Evolutionary conservation across 129 eudicot species (phyloP), one percentile per base, ranked within the genome.

Genomic region (sunflower (Helianthus annuus)): DNA sequence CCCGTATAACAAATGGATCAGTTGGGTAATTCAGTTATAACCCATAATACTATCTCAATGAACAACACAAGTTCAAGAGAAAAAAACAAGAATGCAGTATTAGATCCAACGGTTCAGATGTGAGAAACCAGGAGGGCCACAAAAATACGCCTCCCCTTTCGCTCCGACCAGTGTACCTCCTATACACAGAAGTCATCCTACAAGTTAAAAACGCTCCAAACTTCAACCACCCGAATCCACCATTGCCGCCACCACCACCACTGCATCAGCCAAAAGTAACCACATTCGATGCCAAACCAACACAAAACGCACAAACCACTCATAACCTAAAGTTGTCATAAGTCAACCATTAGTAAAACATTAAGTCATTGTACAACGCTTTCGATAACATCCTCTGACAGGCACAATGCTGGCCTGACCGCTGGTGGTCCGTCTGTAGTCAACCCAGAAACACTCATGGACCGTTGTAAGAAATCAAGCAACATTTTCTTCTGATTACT

Each of bases 401-500:
- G 90, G 80, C 57, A 83, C 91, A 0, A 86, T 82, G 52, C 78
- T 78, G 46, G 82, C 64, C 48, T 80, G 91, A 72, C 95, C 88
- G 69, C 91, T 32, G 36, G 36, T 78, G 48, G 82, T 74, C 60
- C 69, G 63, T 52, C 83, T 86, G 70, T 85, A 70, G 76, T 78
- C 64, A 79, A 56, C 57, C 86, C 95, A 49, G 87, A 55, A 57
- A 84, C 96, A n/a, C 92, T 96, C 91, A 87, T 84, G 9, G 98
- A 87, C 16, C 88, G 66, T 57, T 94, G 92, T 19, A 91, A 80
- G 72, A 94, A 94, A 70, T 94, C 87, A 71, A 84, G 36, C 45
- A 94, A 53, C 80, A 86, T 70, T 76, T 88, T 86, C 81, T 83
- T 83, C 80, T 94, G 99, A 34, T 60, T 86, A 58, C 80, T 88